Base-by-base conservation (phyloP, 306 rosid species). In the Prosopis cineraria region DNA sequence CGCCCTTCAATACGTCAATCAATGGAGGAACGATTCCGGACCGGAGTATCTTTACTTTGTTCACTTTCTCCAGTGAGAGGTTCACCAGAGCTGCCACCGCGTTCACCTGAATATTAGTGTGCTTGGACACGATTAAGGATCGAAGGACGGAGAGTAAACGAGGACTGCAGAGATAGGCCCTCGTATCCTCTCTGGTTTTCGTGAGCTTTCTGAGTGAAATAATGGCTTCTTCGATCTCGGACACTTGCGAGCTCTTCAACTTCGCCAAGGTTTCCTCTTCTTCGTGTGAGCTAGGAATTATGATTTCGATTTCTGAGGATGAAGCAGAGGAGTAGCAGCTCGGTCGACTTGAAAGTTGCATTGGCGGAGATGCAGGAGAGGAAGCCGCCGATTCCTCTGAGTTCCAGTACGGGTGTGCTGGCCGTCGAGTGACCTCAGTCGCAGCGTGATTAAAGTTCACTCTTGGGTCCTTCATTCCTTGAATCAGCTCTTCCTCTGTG, bases 41-140 rank as follows among this genome's bases (percentile, higher is more conserved):
- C 74, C 99, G 94, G 27, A 95, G 89, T 82, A 95, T 95, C 87
- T 85, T 95, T 22, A 88, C 88, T 77, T 91, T 95, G 85, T 93
- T 95, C 29, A 60, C 8, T 30, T 81, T 84, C 73, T 91, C 93
- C 45, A 95, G 36, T 0, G 99, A 93, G 0, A 95, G 87, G 37
- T 95, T 95, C 58, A 95, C 98, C 72, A 93, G 16, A 0, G 93
- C 91, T 1, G 98, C 97, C 6, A 95, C 81, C 0, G 98, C 81
- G 79, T 95, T 91, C 81, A 88, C 97, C 79, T 87, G 93, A 58
- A 95, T 45, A 17, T 8, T 77, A 0, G 76, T 58, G 83, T 88
- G 80, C 73, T 86, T 87, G 1, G 96, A 91, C 22, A 65, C 10
- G 48, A 93, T 63, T 27, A 87, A 73, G 0, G 90, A 67, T 52